A percentile compares a stretch with the other conserved stretches of the same genome.
Evolutionary conservation across 2,329 filamentous ascomycete species (phyloP).

Genomic region (Penicillium sp.): DNA sequence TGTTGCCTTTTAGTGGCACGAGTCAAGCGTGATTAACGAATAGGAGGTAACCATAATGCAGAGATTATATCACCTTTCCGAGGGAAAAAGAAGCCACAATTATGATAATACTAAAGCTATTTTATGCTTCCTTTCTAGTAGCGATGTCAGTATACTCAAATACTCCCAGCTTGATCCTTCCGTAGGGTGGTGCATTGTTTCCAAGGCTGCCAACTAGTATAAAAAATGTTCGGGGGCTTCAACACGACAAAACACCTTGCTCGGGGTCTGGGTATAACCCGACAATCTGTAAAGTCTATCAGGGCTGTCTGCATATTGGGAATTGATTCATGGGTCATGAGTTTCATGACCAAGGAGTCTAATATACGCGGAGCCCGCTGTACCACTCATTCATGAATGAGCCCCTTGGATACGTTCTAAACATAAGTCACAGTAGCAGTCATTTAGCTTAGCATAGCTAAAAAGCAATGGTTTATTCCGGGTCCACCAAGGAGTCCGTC

Average conservation of each 20-base stretch:
- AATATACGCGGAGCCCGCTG: background rate
- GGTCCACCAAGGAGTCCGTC: too few relatives aligned
- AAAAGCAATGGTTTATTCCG: background rate
- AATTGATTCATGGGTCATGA: background rate
- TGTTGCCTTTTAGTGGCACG: background rate
- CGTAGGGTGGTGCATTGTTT: background rate
- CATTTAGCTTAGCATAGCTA: too few relatives aligned
- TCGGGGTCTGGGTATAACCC: too few relatives aligned
- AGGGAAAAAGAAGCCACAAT: background rate
- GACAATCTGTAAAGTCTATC: background rate
- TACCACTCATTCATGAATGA: background rate
- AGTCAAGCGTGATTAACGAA: background rate
- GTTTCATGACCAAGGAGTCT: background rate
- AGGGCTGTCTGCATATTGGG: too few relatives aligned
- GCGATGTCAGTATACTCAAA: background rate
- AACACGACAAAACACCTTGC: background rate
- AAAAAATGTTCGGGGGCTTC: background rate
- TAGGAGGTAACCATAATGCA: background rate
- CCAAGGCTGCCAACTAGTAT: background rate
- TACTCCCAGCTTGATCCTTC: background rate
- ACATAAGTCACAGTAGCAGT: too few relatives aligned
- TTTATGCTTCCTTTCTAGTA: too few relatives aligned
- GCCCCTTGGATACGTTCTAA: background rate
- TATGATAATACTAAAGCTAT: background rate
- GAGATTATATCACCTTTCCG: too few relatives aligned